Evolutionary conservation across 148 eudicot genomes (phyloP), one percentile per base, ranked within the genome.

Genomic region (Rheum nobile): DNA sequence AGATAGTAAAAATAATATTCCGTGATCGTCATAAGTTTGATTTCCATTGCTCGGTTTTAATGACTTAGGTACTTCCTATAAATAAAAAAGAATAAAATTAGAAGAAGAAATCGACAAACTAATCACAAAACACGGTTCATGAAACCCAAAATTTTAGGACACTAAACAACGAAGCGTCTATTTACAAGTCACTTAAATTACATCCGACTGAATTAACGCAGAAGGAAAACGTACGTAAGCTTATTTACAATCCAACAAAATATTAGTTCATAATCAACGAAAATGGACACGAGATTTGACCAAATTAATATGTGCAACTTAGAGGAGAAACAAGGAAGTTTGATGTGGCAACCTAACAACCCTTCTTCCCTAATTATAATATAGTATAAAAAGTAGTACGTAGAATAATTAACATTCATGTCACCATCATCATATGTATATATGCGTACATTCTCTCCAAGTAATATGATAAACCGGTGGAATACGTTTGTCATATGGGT

Each of bases 331-430:
- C 63, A 59, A 28, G 4, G 35, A 59, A 59, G 34, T 11, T 57
- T 59, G 67, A 59, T 59, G 67, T 59, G 67, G 4, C 67, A 59
- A 59, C 34, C 14, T 59, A 59, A 59, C 67, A 29, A 28, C 67
- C 32, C 6, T 59, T 59, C 16, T 10, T 43, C 46, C 26, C 8
- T n/a, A 50, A 50, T 6, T 4, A 50, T 19, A 19, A 14, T 0
- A 48, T 48, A 48, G n/a, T 17, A 17, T 17, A 3, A 19, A 17
- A 48, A 19, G n/a, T 19, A 48, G 21, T 48, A 48, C n/a, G n/a
- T n/a, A n/a, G n/a, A n/a, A n/a, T n/a, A 48, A 17, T 17, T 48
- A 14, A 17, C 55, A 1, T 6, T 48, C 22, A 14, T 48, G 22
- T 48, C 52, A 3, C 3, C 16, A 12, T 46, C 52, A 46, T 38